Percentiles rank a stretch among this genome's conserved stretches.
phyloP scores from a whole-genome alignment of 176 grass and related monocot species.

The Musa schizocarpa region DNA sequence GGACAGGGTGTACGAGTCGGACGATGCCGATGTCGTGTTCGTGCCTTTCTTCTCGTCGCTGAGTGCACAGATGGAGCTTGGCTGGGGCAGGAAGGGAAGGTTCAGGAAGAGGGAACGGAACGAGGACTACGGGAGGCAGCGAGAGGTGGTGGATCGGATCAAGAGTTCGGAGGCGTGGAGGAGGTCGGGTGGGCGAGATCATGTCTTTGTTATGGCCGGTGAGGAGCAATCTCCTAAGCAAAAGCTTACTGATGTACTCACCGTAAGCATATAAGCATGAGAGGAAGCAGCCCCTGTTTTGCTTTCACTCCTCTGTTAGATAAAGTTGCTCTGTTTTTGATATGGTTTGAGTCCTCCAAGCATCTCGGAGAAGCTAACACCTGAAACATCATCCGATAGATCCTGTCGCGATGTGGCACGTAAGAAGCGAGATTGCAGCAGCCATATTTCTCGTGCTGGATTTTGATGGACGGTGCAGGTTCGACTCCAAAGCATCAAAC shows the following conservation, averaged over 20 bases:
- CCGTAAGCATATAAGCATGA: too few species aligned
- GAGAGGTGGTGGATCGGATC: constrained; percentile 66
- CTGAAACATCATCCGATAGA: constrained; percentile 56
- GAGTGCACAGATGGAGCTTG: constrained; percentile 88
- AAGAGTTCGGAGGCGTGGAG: constrained; percentile 51
- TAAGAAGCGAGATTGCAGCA: constrained; percentile 56
- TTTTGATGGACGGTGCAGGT: constrained; percentile 78
- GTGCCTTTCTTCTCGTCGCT: constrained; percentile 88
- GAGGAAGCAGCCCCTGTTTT: neutral
- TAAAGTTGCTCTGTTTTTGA: too few species aligned
- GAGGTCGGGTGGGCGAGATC: constrained; percentile 62
- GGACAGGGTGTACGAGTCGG: constrained; percentile 49
- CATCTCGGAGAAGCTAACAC: constrained; percentile 25
- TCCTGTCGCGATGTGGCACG: constrained; percentile 91
- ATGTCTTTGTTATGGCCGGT: constrained; percentile 81
- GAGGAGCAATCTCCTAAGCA: neutral
- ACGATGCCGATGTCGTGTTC: constrained; percentile 66
- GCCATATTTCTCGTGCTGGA: constrained; percentile 85
- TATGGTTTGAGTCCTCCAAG: neutral
- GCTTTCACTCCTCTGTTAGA: constrained; percentile 4
- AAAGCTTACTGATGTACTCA: neutral
- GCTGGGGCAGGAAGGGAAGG: constrained; percentile 60
- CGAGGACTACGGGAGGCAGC: constrained; percentile 56
- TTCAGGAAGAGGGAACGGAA: constrained; percentile 61
- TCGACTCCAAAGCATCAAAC: constrained; percentile 44